phyloP scores from a whole-genome alignment of 1,284 basidiomycete species.

The Porodaedalea pini region DNA sequence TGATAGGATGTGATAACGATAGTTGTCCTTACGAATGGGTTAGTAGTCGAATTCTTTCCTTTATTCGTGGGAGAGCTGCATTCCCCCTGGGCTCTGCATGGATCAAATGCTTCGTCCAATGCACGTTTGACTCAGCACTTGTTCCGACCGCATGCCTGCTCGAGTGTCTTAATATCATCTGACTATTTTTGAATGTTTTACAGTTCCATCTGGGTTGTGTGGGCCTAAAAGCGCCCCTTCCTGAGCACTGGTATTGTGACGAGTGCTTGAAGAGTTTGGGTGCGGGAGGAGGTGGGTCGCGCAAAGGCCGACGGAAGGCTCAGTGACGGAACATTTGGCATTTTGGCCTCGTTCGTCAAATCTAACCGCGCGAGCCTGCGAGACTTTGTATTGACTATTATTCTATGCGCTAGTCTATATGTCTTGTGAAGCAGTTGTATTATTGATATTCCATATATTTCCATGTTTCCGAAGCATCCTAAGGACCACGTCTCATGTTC shows the following conservation, averaged over 20 bases:
- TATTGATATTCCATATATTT: no score
- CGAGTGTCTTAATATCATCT: not conserved
- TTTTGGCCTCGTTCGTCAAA: no score
- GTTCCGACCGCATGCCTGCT: not conserved
- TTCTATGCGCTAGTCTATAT: no score
- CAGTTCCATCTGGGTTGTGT: constrained; percentile 31
- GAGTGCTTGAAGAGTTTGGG: constrained; percentile 21
- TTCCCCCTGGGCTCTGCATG: not conserved
- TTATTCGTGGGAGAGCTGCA: no score
- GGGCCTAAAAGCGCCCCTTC: constrained; percentile 26
- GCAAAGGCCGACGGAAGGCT: constrained; percentile 5
- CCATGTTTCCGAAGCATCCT: no score
- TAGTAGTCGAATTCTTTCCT: no score
- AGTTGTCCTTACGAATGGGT: constrained; percentile 69
- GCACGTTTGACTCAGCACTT: not conserved
- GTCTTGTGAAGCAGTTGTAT: no score
- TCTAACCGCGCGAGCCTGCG: no score
- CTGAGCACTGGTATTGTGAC: constrained; percentile 28
- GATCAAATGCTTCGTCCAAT: not conserved
- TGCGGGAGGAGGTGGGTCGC: constrained; percentile 10
- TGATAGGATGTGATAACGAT: constrained; percentile 70
- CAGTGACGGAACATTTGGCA: no score
- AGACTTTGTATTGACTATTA: no score
- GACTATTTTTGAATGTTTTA: not conserved
- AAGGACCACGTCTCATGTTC: no score